Evolutionary conservation across 2,329 filamentous ascomycete genomes (phyloP).

Genomic region (Paramyrothecium sp.): DNA sequence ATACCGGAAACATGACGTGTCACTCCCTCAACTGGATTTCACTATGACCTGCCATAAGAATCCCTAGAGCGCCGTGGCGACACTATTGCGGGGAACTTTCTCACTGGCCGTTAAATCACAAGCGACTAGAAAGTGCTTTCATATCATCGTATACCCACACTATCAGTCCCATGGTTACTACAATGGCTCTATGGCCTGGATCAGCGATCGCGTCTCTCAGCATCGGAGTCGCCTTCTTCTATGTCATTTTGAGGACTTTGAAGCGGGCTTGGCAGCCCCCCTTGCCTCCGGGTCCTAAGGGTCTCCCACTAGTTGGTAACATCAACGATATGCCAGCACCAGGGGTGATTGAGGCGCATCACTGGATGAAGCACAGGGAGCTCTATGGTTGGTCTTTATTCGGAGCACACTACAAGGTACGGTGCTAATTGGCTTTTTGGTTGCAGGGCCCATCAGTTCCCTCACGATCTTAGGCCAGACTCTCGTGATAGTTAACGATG

Average conservation of each 20-base stretch:
- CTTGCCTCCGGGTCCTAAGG: neutral
- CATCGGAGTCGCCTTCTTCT: neutral
- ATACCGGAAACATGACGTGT: no score
- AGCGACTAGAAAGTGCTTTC: no score
- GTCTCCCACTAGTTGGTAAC: neutral
- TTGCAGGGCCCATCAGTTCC: slow-evolving; percentile 42
- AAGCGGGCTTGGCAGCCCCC: neutral
- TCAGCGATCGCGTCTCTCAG: neutral
- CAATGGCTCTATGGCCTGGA: no score
- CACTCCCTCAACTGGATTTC: no score
- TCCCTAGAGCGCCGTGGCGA: no score
- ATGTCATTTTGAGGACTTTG: neutral
- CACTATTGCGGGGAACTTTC: no score
- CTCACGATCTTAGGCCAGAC: slow-evolving; percentile 37
- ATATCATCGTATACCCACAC: no score
- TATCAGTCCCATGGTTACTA: no score
- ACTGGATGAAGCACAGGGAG: neutral
- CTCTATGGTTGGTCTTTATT: neutral
- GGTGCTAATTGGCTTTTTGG: neutral
- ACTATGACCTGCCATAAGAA: no score
- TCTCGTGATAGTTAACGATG: slow-evolving; percentile 38
- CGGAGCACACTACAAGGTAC: neutral
- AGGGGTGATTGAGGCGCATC: neutral
- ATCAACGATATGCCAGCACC: neutral
- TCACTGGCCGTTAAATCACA: no score